phyloP scores from a whole-genome alignment of 2,329 filamentous ascomycete species.

The Colletotrichum sidae region DNA sequence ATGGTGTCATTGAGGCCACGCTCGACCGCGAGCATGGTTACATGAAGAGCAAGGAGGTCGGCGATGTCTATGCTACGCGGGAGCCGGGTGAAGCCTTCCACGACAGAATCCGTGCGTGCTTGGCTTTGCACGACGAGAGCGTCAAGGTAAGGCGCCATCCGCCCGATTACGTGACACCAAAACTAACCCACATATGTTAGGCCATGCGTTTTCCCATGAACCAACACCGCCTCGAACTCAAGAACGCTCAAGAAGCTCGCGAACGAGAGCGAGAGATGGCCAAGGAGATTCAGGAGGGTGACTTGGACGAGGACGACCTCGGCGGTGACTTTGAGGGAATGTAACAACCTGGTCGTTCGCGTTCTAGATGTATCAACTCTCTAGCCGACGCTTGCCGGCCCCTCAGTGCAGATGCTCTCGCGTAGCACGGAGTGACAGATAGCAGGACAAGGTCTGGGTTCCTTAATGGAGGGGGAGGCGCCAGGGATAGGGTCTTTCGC shows the following conservation, averaged over 20 bases:
- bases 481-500: slow-evolving; percentile 15
- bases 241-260: slow-evolving; percentile 98
- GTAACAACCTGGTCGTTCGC: slow-evolving; percentile 60
- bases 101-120: slow-evolving; percentile 91
- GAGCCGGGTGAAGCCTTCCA: slow-evolving; percentile 98
- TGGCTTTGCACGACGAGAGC: slow-evolving; percentile 95
- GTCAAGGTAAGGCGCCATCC: slow-evolving; percentile 77
- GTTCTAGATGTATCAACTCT: slow-evolving; percentile 32
- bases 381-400: slow-evolving; percentile 13
- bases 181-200: slow-evolving; percentile 53
- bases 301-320: slow-evolving; percentile 95
- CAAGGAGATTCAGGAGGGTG: slow-evolving; percentile 98
- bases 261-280: slow-evolving; percentile 96
- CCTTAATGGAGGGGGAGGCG: slow-evolving; percentile 21
- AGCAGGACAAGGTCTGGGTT: slow-evolving; percentile 12
- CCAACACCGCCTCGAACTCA: slow-evolving; percentile 95
- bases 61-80: slow-evolving; percentile 94
- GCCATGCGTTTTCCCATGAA: slow-evolving; percentile 99
- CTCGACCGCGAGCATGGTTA: slow-evolving; percentile 94
- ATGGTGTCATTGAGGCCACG: slow-evolving; percentile 96
- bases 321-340: slow-evolving; percentile 97
- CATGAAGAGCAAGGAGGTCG: slow-evolving; percentile 98
- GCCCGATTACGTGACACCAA: too few species aligned
- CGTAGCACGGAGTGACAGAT: slow-evolving; percentile 18
- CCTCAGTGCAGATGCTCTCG: slow-evolving; percentile 13